Evolutionary conservation across 2,329 filamentous ascomycete genomes (phyloP), one percentile per base, ranked within the genome.

Genomic region (Xylaria sp.): DNA sequence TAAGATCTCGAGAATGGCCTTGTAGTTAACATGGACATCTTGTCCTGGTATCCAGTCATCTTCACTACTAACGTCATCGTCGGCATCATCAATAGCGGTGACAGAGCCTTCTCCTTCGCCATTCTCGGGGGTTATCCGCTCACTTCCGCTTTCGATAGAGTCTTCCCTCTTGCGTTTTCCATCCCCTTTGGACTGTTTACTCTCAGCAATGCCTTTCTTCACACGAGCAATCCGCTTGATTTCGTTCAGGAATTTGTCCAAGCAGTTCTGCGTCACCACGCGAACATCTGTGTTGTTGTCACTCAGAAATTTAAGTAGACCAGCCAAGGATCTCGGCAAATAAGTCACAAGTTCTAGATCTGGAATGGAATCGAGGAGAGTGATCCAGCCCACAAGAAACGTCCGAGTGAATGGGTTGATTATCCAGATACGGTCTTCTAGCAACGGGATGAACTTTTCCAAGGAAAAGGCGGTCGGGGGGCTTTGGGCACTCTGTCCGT

Each of bases 1-100:
- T 43, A 99, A 79, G 57, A 98, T 99, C 70, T 96, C 92, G 50
- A 99, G 80, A 37, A 99, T 96, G 68, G 90, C 92, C 63, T 92
- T 89, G 77, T 97, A 92, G 76, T 98, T 94, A 65, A 99, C 92
- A 62, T 96, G 90, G 7, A 97, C 93, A 76, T 99, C 95, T 77
- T 99, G 95, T 0, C 96, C 95, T 0, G 96, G 96, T 47, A 98
- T 89, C 93, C 94, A 99, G 73, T 98, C 95, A 63, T 94, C 94
- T 70, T 97, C 94, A 46, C 86, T 88, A 64, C 87, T 88, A 15
- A 83, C 79, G 31, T 85, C 85, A 35, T 85, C 85, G 35, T 84
- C 84, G 2, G 84, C 83, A 45, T 82, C 82, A n/a, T 82, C 81
- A 31, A 80, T 80, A 17, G 78, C 78, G 21, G 83, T 82, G 14